Evolutionary conservation across 2,329 filamentous ascomycete genomes (phyloP), one percentile per base, ranked within the genome.

Genomic region (Emydomyces testavorans): DNA sequence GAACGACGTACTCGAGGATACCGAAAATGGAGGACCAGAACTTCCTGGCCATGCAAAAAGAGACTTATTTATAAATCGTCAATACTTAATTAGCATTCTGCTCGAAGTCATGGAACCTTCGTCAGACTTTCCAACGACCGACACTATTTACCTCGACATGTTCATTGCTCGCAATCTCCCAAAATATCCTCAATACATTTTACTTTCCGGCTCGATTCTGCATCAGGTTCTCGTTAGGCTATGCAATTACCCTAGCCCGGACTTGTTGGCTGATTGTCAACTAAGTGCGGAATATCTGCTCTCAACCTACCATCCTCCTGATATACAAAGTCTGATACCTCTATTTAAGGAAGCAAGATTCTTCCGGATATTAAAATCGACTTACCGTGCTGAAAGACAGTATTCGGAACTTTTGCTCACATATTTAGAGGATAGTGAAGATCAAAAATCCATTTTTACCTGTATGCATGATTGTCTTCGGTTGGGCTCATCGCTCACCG

Each of bases 141-240:
- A 96, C 60, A 89, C 85, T 10, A 85, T 98, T 48, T 98, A 94
- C 64, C 76, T 98, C 37, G 88, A 98, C 65, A 98, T 98, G 88
- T 98, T 98, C 60, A 84, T 98, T 61, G 90, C 92, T 15, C 80
- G 92, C 48, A 98, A 94, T 61, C 70, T 98, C 42, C 86, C 93
- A 2, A 98, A 98, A 63, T 98, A 94, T 60, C 88, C 89, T 1
- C 90, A 96, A 62, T 95, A 95, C 59, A 81, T 98, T 43, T 76
- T 96, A 8, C 78, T 98, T 39, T 85, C 90, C 0, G 92, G 89
- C 15, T 88, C 85, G 2, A 83, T 85, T 1, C 73, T 98, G 0
- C 85, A 88, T 50, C 81, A 80, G 50, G 82, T 95, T 7, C 73
- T 98, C 21, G 73, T 79, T 31, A 83, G 88, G 1, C 74, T 98